These are phyloP conservation scores for Fraxinus americana DNA, from an alignment of 257 asterid genomes.

Conservation along the genomic window DNA sequence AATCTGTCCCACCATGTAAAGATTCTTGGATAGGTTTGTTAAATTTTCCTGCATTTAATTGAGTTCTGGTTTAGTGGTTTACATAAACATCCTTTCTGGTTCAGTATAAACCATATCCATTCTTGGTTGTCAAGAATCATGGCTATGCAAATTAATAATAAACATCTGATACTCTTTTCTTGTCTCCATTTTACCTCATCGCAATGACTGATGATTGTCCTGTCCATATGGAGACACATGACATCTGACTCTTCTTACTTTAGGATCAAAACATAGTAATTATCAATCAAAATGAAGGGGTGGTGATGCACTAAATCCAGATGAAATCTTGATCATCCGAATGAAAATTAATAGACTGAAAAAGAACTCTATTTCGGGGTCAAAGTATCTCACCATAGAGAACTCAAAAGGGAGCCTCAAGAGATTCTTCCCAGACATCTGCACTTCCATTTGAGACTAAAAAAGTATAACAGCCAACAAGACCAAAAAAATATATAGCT, in stretches of 20 bases:
- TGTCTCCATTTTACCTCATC: background rate
- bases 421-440: constrained; percentile 99
- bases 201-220: background rate
- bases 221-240: background rate
- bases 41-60: background rate
- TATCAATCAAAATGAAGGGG: constrained; percentile 2
- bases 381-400: constrained; percentile 48
- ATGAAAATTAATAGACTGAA: constrained; percentile 14
- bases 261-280: background rate
- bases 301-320: background rate
- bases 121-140: constrained; percentile 3
- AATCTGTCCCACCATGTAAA: background rate
- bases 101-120: background rate
- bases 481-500: too few relatives aligned
- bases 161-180: background rate
- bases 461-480: too few relatives aligned
- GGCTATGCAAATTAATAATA: background rate
- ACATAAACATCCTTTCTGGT: background rate
- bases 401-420: constrained; percentile 97
- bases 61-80: background rate
- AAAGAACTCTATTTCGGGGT: constrained; percentile 4
- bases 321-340: constrained; percentile 12
- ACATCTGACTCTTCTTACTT: constrained; percentile 6
- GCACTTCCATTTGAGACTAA: constrained; percentile 99
- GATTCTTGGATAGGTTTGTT: background rate